Percentiles rank a stretch among this genome's conserved stretches.
phyloP scores from a whole-genome alignment of 208 protist species.

The Angomonas ambiguus region DNA sequence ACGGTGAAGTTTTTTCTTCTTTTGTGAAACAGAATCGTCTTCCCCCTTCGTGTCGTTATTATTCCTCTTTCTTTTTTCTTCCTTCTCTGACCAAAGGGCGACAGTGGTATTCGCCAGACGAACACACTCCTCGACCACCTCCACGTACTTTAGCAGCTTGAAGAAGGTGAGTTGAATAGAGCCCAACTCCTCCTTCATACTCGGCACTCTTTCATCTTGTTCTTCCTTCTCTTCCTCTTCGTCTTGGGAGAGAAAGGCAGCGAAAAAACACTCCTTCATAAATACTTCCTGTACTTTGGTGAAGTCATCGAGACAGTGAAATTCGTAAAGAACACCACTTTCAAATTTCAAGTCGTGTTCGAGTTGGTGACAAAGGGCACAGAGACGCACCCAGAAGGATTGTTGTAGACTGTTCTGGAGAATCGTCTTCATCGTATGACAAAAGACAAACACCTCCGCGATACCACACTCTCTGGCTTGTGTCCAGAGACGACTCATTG shows the following conservation, averaged over 20 bases:
- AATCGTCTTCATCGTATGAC: slow-evolving; percentile 39
- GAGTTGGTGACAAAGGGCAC: slow-evolving; percentile 29
- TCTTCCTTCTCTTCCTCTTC: not conserved
- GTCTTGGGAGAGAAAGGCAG: slow-evolving; percentile 44
- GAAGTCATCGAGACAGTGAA: slow-evolving; percentile 49
- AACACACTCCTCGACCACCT: slow-evolving; percentile 47
- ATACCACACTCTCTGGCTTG: slow-evolving; percentile 50
- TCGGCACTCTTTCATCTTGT: not conserved
- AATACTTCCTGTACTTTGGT: slow-evolving; percentile 52
- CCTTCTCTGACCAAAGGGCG: slow-evolving; percentile 16
- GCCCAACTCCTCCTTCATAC: slow-evolving; percentile 19
- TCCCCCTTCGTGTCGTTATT: too few relatives aligned
- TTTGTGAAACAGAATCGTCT: too few relatives aligned
- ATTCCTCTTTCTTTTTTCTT: slow-evolving; percentile 27
- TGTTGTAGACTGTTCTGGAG: slow-evolving; percentile 49
- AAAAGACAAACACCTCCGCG: slow-evolving; percentile 72
- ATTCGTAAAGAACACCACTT: slow-evolving; percentile 47
- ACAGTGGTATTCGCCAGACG: slow-evolving; percentile 13
- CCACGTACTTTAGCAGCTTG: slow-evolving; percentile 50
- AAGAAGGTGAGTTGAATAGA: slow-evolving; percentile 37
- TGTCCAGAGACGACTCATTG: slow-evolving; percentile 3
- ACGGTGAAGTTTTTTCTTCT: not conserved
- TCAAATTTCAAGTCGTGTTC: slow-evolving; percentile 37
- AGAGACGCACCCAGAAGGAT: slow-evolving; percentile 54
- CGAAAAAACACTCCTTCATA: slow-evolving; percentile 57